phyloP scores from a whole-genome alignment of 345 rosid genomes.

The Brassica incana region DNA sequence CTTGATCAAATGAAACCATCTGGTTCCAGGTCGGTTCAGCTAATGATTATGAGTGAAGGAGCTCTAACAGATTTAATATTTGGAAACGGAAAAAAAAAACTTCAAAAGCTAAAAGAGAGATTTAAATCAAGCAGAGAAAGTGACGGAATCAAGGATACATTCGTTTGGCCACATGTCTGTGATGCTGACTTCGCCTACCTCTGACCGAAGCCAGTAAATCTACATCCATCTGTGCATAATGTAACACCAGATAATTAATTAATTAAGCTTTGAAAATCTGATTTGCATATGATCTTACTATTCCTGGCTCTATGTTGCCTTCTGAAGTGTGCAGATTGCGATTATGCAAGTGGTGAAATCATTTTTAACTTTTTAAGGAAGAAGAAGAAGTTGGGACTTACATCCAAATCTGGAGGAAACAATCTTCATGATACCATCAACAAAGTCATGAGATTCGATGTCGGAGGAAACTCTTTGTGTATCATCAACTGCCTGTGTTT shows the following conservation, averaged over 20 bases:
- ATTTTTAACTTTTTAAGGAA: not conserved
- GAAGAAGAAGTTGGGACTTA: slow-evolving; percentile 46
- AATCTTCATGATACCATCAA: slow-evolving; percentile 91
- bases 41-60: slow-evolving; percentile 29
- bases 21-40: slow-evolving; percentile 32
- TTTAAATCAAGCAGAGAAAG: slow-evolving; percentile 1
- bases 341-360: slow-evolving; percentile 5
- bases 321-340: not conserved
- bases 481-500: slow-evolving; percentile 54
- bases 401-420: slow-evolving; percentile 88
- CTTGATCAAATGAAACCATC: slow-evolving; percentile 25
- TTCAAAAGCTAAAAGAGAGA: not conserved
- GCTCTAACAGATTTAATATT: not conserved
- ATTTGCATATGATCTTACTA: slow-evolving; percentile 3
- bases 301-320: not conserved
- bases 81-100: not conserved
- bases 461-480: slow-evolving; percentile 56
- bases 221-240: slow-evolving; percentile 61
- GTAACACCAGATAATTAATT: slow-evolving; percentile 8
- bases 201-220: slow-evolving; percentile 98
- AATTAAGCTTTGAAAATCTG: not conserved
- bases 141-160: slow-evolving; percentile 60
- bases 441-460: slow-evolving; percentile 66
- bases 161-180: slow-evolving; percentile 87
- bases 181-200: slow-evolving; percentile 78